Evolutionary conservation across 352 stramenopile species (phyloP).

Genomic region (Pythium sp.): DNA sequence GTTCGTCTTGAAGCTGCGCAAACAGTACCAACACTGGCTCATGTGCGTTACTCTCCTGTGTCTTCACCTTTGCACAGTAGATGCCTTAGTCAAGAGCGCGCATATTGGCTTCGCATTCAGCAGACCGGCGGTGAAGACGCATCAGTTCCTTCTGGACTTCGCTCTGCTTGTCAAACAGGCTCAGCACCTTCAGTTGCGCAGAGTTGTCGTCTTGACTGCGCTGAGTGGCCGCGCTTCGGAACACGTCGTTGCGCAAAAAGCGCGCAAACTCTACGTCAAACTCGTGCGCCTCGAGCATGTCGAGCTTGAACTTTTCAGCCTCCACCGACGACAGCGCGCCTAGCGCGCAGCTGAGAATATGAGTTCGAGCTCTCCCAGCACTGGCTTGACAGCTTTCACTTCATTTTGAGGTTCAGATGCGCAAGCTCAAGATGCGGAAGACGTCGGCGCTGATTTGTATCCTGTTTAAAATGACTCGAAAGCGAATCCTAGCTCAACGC

Average conservation of each 20-base stretch:
- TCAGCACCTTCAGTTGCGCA: constrained; percentile 30
- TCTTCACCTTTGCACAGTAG: constrained; percentile 33
- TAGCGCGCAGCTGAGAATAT: constrained; percentile 51
- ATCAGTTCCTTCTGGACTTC: constrained; percentile 42
- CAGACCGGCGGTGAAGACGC: constrained; percentile 34
- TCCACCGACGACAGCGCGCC: constrained; percentile 42
- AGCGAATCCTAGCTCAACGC: not conserved
- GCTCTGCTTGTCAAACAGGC: constrained; percentile 57
- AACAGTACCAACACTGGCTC: constrained; percentile 28
- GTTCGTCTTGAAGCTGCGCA: constrained; percentile 43
- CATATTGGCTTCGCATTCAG: constrained; percentile 33
- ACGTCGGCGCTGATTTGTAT: constrained; percentile 19
- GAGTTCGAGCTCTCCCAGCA: constrained; percentile 62
- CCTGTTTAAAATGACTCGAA: not conserved
- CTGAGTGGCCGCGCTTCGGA: constrained; percentile 15
- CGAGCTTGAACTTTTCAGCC: constrained; percentile 37
- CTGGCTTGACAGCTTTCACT: constrained; percentile 59
- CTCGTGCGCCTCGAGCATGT: constrained; percentile 44
- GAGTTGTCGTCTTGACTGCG: not conserved
- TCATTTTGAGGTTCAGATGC: constrained; percentile 52
- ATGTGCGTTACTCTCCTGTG: too few relatives aligned
- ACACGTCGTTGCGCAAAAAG: constrained; percentile 51
- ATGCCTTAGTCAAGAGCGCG: constrained; percentile 43
- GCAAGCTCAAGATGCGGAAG: constrained; percentile 56
- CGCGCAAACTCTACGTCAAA: constrained; percentile 63